phyloP scores from a whole-genome alignment of 164 flowering plant species.

The Vitis cinerea region DNA sequence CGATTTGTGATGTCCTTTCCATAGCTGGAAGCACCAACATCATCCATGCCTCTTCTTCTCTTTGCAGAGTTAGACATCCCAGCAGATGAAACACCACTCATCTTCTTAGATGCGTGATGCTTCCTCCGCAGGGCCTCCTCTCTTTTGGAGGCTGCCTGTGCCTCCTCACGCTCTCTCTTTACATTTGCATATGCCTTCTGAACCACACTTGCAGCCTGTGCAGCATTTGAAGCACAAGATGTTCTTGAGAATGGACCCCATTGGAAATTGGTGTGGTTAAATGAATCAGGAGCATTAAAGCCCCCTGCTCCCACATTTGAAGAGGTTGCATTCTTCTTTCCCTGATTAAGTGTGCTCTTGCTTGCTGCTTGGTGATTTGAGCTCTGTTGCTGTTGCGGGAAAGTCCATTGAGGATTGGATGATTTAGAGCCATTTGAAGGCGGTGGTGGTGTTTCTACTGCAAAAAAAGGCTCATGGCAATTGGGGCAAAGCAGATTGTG shows the following conservation, averaged over 20 bases:
- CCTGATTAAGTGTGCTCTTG: slow-evolving; percentile 25
- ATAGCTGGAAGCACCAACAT: slow-evolving; percentile 15
- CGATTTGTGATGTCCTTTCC: slow-evolving; percentile 20
- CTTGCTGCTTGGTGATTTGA: slow-evolving; percentile 28
- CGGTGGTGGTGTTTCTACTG: slow-evolving; percentile 59
- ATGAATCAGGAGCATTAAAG: slow-evolving; percentile 25
- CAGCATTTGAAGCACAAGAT: slow-evolving; percentile 48
- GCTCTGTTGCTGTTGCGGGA: slow-evolving; percentile 31
- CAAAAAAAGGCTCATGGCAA: slow-evolving; percentile 72
- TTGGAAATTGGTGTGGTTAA: slow-evolving; percentile 34
- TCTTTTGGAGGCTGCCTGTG: slow-evolving; percentile 64
- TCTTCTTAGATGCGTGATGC: slow-evolving; percentile 40
- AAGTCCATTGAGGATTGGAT: slow-evolving; percentile 35
- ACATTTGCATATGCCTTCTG: slow-evolving; percentile 71
- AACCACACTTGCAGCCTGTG: slow-evolving; percentile 63
- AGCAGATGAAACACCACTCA: slow-evolving; percentile 15
- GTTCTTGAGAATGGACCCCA: slow-evolving; percentile 60
- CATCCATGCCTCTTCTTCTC: slow-evolving; percentile 41
- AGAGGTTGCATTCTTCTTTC: slow-evolving; percentile 23
- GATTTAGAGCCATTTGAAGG: slow-evolving; percentile 31
- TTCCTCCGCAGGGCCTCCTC: slow-evolving; percentile 56
- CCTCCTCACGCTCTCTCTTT: slow-evolving; percentile 68
- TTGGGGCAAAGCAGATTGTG: slow-evolving; percentile 68
- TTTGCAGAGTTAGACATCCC: slow-evolving; percentile 27
- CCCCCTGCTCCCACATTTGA: slow-evolving; percentile 23